Evolutionary conservation across 495 filamentous ascomycete genomes (phyloP), one percentile per base, ranked within the genome.

Genomic region (Bacidia rubella): DNA sequence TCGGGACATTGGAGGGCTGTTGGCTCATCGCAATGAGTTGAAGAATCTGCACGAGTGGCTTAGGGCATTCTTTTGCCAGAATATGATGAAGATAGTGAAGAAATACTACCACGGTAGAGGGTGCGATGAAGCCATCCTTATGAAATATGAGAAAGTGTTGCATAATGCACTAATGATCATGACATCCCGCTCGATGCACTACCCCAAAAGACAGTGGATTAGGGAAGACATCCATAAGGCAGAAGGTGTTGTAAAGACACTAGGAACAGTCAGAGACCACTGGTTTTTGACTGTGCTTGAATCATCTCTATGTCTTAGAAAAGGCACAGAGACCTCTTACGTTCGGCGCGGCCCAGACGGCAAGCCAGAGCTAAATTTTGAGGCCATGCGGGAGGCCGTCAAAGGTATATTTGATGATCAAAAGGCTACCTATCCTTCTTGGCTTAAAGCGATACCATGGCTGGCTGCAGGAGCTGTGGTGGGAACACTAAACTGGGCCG

Each of bases 401-500:
- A 29, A 57, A 56, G 38, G 56, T 29, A 26, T 56, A 24, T 32
- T 57, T 45, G 47, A 59, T 50, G 50, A 61, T 41, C 20, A 59
- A 23, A 43, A 54, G 26, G 25, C 60, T 24, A 3, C 20, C 39
- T 11, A 43, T 55, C 29, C 53, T 43, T 23, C 41, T 39, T 54
- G 52, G 52, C 52, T 54, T 11, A 54, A 49, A 24, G 42, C 52
- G 35, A 22, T 54, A n/a, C 52, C 52, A 12, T 54, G 52, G 52
- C 43, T 54, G 43, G 40, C 52, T 20, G 52, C 52, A 27, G 52
- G 52, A 26, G 48, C 49, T 42, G 15, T 49, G 10, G 52, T 52
- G 32, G 52, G 52, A 20, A 54, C 52, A 12, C 43, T 32, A 10
- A 29, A 21, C 11, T 54, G 52, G 52, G 52, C 52, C 23, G 52